Evolutionary conservation across 1,284 basidiomycete genomes (phyloP).

Genomic region (Kalmanozyma brasiliensis): DNA sequence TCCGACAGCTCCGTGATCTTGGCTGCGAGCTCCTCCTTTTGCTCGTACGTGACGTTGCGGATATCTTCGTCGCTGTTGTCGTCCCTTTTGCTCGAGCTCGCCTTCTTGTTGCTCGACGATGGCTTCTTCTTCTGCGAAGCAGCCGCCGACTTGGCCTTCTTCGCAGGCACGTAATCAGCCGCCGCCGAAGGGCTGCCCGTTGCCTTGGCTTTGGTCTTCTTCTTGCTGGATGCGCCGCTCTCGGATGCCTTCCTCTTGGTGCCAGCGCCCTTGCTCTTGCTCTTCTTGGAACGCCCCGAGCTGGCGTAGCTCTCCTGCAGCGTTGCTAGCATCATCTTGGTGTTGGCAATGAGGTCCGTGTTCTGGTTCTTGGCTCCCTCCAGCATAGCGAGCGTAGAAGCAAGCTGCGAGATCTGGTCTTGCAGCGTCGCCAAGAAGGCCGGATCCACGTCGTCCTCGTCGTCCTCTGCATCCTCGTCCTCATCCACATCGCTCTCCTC

Average conservation of each 20-base stretch:
- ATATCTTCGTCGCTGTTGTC: slow-evolving; percentile 61
- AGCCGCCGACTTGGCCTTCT: slow-evolving; percentile 55
- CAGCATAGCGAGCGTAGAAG: slow-evolving; percentile 56
- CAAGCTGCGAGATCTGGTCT: slow-evolving; percentile 57
- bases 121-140: slow-evolving; percentile 47
- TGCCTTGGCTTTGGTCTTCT: slow-evolving; percentile 50
- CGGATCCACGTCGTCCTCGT: slow-evolving; percentile 53
- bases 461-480: slow-evolving; percentile 61
- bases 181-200: slow-evolving; percentile 28
- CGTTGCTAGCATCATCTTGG: slow-evolving; percentile 55
- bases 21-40: slow-evolving; percentile 66
- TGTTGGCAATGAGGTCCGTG: slow-evolving; percentile 56
- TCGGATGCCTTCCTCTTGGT: slow-evolving; percentile 56
- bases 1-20: slow-evolving; percentile 67
- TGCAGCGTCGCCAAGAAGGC: slow-evolving; percentile 53
- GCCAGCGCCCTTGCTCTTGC: slow-evolving; percentile 48
- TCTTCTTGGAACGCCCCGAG: slow-evolving; percentile 50
- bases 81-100: slow-evolving; percentile 31
- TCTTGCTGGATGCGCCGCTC: slow-evolving; percentile 30
- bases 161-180: slow-evolving; percentile 39
- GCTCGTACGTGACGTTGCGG: slow-evolving; percentile 65
- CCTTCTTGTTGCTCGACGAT: slow-evolving; percentile 42
- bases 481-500: slow-evolving; percentile 70
- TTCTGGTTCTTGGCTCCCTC: slow-evolving; percentile 60
- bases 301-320: slow-evolving; percentile 53